phyloP scores from a whole-genome alignment of 768 basidiomycete species.

The Hebeloma cylindrosporum region DNA sequence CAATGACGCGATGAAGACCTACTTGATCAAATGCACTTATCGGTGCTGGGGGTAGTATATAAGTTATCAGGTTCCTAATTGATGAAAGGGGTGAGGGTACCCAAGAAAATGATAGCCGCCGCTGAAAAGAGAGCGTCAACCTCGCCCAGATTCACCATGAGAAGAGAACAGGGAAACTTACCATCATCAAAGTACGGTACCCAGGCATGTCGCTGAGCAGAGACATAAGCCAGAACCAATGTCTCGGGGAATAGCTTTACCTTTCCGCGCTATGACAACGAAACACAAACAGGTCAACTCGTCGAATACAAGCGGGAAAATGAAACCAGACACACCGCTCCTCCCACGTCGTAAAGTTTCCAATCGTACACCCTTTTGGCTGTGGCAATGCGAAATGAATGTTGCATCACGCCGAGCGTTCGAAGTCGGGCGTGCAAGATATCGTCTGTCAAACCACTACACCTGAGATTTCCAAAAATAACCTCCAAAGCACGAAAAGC shows the following conservation, averaged over 20 bases:
- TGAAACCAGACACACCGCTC: constrained; percentile 55
- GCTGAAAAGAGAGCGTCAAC: constrained; percentile 39
- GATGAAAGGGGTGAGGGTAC: constrained; percentile 21
- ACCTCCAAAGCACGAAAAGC: not conserved
- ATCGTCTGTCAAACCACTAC: constrained; percentile 49
- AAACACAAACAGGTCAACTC: not conserved
- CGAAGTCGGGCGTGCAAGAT: constrained; percentile 78
- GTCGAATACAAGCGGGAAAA: not conserved
- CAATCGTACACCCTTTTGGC: constrained; percentile 67
- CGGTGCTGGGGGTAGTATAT: constrained; percentile 47
- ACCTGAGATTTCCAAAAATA: not conserved
- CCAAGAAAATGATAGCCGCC: constrained; percentile 80
- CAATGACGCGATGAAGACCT: constrained; percentile 4
- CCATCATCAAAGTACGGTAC: constrained; percentile 86
- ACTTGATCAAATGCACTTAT: constrained; percentile 89
- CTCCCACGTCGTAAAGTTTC: constrained; percentile 84
- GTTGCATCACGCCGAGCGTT: constrained; percentile 78
- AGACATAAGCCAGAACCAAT: constrained; percentile 2
- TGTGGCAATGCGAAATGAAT: constrained; percentile 66
- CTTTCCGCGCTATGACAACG: constrained; percentile 21
- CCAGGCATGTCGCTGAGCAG: constrained; percentile 69
- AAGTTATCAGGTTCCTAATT: not conserved
- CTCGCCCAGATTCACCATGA: not conserved
- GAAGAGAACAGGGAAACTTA: constrained; percentile 35
- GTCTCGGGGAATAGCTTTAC: constrained; percentile 5